Evolutionary conservation across 1,139 yeast genomes (phyloP).

Genomic region (Yamadazyma oceani): DNA sequence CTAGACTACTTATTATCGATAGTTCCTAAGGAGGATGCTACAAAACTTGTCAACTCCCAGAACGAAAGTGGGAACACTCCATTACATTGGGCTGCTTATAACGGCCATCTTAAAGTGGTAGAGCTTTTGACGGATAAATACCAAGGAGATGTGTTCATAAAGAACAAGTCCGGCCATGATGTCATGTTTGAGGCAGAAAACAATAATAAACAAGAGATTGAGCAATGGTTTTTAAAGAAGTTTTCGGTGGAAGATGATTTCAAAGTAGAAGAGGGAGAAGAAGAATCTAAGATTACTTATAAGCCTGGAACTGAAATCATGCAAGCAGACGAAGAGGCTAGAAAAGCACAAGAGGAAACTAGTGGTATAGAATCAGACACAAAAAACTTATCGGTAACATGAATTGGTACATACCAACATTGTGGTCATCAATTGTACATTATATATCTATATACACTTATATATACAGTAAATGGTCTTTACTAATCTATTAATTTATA

Average conservation of each 20-base stretch:
- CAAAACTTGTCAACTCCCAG: slow-evolving; percentile 48
- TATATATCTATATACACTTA: slow-evolving; percentile 3
- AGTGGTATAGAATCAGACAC: slow-evolving; percentile 13
- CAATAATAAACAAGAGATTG: slow-evolving; percentile 63
- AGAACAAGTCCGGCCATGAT: slow-evolving; percentile 78
- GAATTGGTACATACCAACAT: neutral
- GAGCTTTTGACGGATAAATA: slow-evolving; percentile 68
- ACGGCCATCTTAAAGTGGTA: slow-evolving; percentile 78
- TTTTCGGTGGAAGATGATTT: slow-evolving; percentile 67
- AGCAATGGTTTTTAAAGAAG: slow-evolving; percentile 69
- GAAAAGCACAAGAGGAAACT: slow-evolving; percentile 24
- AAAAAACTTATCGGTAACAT: slow-evolving; percentile 7
- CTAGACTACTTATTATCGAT: slow-evolving; percentile 59
- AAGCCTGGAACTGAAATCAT: slow-evolving; percentile 51
- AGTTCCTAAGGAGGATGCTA: slow-evolving; percentile 44
- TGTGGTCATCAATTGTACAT: slow-evolving; percentile 3
- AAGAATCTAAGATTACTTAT: slow-evolving; percentile 46
- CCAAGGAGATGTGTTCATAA: slow-evolving; percentile 76
- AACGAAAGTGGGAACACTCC: slow-evolving; percentile 91
- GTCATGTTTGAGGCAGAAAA: slow-evolving; percentile 86
- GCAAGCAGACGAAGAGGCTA: slow-evolving; percentile 45
- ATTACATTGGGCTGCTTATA: slow-evolving; percentile 91
- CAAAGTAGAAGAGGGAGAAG: slow-evolving; percentile 44
- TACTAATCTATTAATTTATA: neutral
- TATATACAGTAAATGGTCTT: slow-evolving; percentile 1